Percentiles rank a stretch among this genome's conserved stretches.
Conservation (phyloP, 495 filamentous ascomycete species). For the Paragyromitra xinjiangensis region DNA sequence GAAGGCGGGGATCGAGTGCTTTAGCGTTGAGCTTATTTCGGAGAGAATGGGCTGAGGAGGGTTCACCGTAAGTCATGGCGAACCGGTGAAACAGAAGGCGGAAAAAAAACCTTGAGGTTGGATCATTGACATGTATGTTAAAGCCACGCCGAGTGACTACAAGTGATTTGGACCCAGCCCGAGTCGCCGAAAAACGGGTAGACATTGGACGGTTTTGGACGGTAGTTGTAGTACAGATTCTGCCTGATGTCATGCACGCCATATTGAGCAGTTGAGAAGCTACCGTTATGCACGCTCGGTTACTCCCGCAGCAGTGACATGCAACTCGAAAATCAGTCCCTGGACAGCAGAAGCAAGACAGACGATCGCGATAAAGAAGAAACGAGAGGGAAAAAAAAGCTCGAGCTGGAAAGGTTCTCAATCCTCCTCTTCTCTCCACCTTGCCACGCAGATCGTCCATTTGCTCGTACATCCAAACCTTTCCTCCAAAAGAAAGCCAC, state of each 20-base stretch:
- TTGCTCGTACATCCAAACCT: slow-evolving; percentile 5
- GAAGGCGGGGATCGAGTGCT: slow-evolving; percentile 1
- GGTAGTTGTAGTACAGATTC: slow-evolving; percentile 41
- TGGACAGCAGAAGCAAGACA: slow-evolving; percentile 15
- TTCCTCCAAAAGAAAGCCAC: not conserved
- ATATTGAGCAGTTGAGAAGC: slow-evolving; percentile 9
- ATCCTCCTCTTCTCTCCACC: slow-evolving; percentile 13
- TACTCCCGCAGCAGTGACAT: slow-evolving; percentile 46
- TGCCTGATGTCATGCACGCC: slow-evolving; percentile 40
- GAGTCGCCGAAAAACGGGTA: slow-evolving; percentile 20
- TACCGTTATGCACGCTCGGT: slow-evolving; percentile 42
- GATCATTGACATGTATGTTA: slow-evolving; percentile 43
- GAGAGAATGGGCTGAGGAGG: not conserved
- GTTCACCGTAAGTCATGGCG: slow-evolving; percentile 1
- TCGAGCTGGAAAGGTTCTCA: slow-evolving; percentile 12
- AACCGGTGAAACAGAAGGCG: slow-evolving; percentile 3
- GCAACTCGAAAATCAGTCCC: slow-evolving; percentile 41
- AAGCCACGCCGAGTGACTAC: slow-evolving; percentile 34
- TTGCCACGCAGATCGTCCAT: slow-evolving; percentile 15
- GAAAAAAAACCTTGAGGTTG: not conserved
- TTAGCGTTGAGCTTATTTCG: slow-evolving; percentile 32
- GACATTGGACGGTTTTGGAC: slow-evolving; percentile 30
- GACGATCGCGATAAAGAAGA: slow-evolving; percentile 16
- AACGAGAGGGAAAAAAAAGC: not conserved
- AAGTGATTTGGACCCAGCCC: slow-evolving; percentile 26